A percentile compares a stretch with the other conserved stretches of the same genome.
Conservation (phyloP, 169 alveolate genomes). For the Neospora caninum region DNA sequence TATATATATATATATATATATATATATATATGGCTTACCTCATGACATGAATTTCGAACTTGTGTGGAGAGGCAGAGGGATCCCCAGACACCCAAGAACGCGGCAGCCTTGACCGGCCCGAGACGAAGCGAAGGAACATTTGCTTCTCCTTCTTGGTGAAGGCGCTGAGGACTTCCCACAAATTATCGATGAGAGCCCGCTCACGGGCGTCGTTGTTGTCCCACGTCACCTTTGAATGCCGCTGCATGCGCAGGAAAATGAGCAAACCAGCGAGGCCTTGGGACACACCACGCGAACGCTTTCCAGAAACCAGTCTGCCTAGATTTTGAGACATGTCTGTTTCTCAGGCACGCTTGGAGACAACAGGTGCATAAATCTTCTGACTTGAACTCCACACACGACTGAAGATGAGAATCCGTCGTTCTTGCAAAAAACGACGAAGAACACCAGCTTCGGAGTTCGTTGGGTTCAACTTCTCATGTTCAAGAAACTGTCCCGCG, state of each 20-base stretch:
- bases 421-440: too few relatives aligned
- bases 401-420: too few relatives aligned
- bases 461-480: too few relatives aligned
- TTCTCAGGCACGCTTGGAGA: too few relatives aligned
- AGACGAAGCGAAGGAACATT: slow-evolving; percentile 87
- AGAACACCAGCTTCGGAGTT: too few relatives aligned
- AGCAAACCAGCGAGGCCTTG: not conserved
- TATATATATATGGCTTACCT: slow-evolving; percentile 58
- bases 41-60: slow-evolving; percentile 86
- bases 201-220: slow-evolving; percentile 41
- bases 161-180: slow-evolving; percentile 50
- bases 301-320: not conserved
- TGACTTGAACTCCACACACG: too few relatives aligned
- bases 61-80: slow-evolving; percentile 52
- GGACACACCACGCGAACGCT: too few relatives aligned
- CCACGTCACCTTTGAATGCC: slow-evolving; percentile 54
- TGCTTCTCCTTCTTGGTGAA: slow-evolving; percentile 68
- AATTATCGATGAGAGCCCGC: slow-evolving; percentile 29
- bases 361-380: too few relatives aligned
- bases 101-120: slow-evolving; percentile 91
- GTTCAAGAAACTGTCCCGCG: too few relatives aligned
- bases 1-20: not conserved
- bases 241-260: slow-evolving; percentile 34
- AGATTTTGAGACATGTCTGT: not conserved
- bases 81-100: slow-evolving; percentile 68